phyloP scores from a whole-genome alignment of 129 eudicot species.

The Apium graveolens region DNA sequence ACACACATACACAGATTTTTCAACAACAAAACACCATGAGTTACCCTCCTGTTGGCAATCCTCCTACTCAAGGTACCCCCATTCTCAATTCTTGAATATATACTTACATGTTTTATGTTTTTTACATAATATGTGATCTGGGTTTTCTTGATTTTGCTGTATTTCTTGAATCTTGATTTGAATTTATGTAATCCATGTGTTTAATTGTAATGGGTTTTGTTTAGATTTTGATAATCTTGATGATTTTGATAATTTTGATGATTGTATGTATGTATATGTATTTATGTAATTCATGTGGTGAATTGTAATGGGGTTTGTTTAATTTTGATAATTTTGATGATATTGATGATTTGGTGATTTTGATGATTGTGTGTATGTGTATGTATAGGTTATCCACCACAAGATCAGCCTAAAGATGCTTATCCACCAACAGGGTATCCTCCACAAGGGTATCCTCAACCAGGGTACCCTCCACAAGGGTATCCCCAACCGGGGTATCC shows the following conservation, averaged over 20 bases:
- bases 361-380: conserved; percentile 2
- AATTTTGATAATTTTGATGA: background rate
- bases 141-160: background rate
- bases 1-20: background rate
- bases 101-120: too few relatives aligned
- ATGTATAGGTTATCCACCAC: conserved; percentile 57
- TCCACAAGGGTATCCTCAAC: conserved; percentile 50
- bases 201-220: conserved; percentile 1
- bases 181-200: background rate
- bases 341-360: background rate
- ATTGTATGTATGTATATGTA: background rate
- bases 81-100: background rate
- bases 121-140: background rate
- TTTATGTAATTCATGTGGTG: background rate
- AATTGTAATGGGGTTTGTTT: conserved; percentile 1
- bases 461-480: conserved; percentile 35
- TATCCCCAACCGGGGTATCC: conserved; percentile 30
- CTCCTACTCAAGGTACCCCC: conserved; percentile 67
- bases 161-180: background rate
- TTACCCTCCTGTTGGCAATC: conserved; percentile 74
- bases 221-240: background rate
- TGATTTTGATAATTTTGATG: background rate
- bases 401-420: conserved; percentile 39
- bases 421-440: conserved; percentile 58
- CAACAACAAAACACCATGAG: conserved; percentile 31